Base-by-base conservation (phyloP, 805 yeast genomes). In the Candida suzukii region DNA sequence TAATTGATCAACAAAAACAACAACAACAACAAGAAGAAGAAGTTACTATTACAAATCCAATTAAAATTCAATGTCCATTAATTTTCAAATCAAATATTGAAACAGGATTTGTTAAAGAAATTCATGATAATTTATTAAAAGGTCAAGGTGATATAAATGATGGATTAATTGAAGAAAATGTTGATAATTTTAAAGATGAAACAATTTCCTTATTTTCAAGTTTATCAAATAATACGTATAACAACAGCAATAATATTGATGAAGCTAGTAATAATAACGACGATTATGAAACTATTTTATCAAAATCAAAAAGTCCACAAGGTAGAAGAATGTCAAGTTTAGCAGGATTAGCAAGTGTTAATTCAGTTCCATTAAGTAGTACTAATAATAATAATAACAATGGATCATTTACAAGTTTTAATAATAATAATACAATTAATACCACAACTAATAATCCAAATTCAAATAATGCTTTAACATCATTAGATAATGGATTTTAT, bases 1-100 rank as follows among this genome's bases (percentile, higher is more conserved):
- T n/a, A n/a, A n/a, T n/a, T 19, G 38, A 12, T 11, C 17, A 7
- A 18, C 4, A 11, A 10, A 9, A 17, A 16, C 8, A 31, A 3
- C 9, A 12, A 26, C 18, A 14, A 17, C 14, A 35, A 13, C 16
- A 21, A 21, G 19, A 43, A 18, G 58, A 57, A 1, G 67, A 63
- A n/a, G 38, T 55, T 14, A 41, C 51, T 7, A 57, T 64, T 26
- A 61, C 67, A 0, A 63, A 64, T 45, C 67, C 68, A 3, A 61
- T 64, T 6, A 64, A 63, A 42, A 40, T 64, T 26, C 59, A 59
- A 35, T 61, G 67, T 42, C 68, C 68, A 1, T 44, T 64, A 11
- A 46, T 40, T 16, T 64, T 64, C 42, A 38, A 43, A 16, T 60
- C 66, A 2, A 58, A 54, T 40, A 65, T 61, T 42, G 58, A 57